phyloP scores from a whole-genome alignment of 2,329 filamentous ascomycete genomes.

The Dendrostoma leiphaemia region DNA sequence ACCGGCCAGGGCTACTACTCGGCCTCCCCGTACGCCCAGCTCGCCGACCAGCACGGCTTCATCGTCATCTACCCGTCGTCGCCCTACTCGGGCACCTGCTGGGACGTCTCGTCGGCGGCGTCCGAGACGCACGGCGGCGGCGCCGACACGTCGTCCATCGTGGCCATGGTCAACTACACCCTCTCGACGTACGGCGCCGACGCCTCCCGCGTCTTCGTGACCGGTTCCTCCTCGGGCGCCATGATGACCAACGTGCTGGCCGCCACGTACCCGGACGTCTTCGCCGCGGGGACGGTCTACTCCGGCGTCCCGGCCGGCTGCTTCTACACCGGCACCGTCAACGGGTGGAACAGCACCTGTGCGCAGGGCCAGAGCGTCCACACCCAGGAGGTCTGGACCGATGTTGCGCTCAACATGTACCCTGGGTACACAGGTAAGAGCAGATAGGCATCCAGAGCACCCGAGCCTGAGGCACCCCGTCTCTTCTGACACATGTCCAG shows the following conservation, averaged over 20 bases:
- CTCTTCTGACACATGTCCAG: not conserved
- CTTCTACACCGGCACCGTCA: conserved; percentile 39
- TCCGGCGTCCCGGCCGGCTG: conserved; percentile 56
- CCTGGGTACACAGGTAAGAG: conserved; percentile 43
- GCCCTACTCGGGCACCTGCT: conserved; percentile 45
- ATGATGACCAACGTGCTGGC: conserved; percentile 56
- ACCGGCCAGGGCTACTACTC: conserved; percentile 43
- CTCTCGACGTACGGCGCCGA: conserved; percentile 48
- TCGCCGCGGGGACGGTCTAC: conserved; percentile 49
- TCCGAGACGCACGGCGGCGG: conserved; percentile 50
- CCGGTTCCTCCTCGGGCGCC: conserved; percentile 45
- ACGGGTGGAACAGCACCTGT: conserved; percentile 54
- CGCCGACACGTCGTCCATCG: conserved; percentile 49
- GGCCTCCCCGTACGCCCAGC: conserved; percentile 48
- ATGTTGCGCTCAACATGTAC: conserved; percentile 44
- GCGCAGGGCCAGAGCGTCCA: conserved; percentile 46
- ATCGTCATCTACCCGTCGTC: conserved; percentile 50
- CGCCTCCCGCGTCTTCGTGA: conserved; percentile 45
- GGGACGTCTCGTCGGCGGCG: conserved; percentile 55
- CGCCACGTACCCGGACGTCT: conserved; percentile 54
- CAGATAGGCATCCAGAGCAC: no score
- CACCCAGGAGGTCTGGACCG: conserved; percentile 39
- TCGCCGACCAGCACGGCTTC: conserved; percentile 54
- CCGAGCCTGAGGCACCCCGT: not conserved
- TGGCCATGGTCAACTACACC: conserved; percentile 52